Evolutionary conservation across 2,329 filamentous ascomycete species (phyloP).

Genomic region (Fusarium sublunatum): DNA sequence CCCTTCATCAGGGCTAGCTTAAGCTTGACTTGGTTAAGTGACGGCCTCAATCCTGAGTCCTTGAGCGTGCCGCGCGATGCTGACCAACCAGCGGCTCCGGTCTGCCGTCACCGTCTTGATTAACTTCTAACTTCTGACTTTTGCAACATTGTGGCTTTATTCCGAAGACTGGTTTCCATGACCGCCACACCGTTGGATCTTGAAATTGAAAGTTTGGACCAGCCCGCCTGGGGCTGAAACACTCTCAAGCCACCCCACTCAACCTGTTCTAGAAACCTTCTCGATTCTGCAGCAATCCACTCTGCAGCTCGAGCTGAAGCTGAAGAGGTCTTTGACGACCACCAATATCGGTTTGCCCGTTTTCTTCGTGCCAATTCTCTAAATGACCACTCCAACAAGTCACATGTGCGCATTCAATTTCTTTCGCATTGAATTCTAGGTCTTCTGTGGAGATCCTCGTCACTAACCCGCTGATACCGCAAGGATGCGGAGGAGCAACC

Average conservation of each 20-base stretch:
- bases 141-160: conserved; percentile 12
- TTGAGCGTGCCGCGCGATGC: conserved; percentile 38
- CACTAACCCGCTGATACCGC: conserved; percentile 42
- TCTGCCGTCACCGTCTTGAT: conserved; percentile 37
- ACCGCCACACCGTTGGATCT: conserved; percentile 39
- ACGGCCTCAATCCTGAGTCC: conserved; percentile 48
- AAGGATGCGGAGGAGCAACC: conserved; percentile 25
- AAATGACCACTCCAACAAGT: not conserved
- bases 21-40: conserved; percentile 37
- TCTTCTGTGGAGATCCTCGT: conserved; percentile 24
- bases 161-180: conserved; percentile 39
- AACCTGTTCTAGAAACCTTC: conserved; percentile 46
- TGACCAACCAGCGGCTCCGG: conserved; percentile 13
- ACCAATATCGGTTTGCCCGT: conserved; percentile 10
- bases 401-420: conserved; percentile 12
- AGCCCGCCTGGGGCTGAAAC: conserved; percentile 42
- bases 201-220: conserved; percentile 32
- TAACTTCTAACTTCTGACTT: conserved; percentile 19
- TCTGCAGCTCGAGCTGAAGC: conserved; percentile 22
- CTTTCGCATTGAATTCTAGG: conserved; percentile 21
- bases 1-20: conserved; percentile 33
- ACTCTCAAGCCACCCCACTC: conserved; percentile 36
- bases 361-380: not conserved
- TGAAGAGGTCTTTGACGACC: conserved; percentile 2
- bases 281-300: conserved; percentile 35